Evolutionary conservation across 75 land plant genomes (phyloP), one percentile per base, ranked within the genome.

Genomic region (Ceratopteris richardii): DNA sequence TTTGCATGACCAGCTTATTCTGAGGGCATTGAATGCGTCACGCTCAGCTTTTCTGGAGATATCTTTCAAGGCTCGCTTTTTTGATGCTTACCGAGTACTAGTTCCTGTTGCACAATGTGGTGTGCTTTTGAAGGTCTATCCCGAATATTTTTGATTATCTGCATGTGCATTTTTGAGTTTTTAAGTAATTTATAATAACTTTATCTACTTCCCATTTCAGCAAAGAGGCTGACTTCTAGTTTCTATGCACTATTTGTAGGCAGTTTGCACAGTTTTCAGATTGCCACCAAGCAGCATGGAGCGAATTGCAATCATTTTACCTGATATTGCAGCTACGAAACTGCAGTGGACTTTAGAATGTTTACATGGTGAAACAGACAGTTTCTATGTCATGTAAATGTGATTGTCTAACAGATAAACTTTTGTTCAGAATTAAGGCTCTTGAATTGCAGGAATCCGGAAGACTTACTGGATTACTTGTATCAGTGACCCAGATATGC

Each of bases 381-480:
- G n/a, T n/a, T n/a, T n/a, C n/a, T n/a, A n/a, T n/a, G n/a, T n/a
- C n/a, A n/a, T n/a, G n/a, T n/a, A n/a, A n/a, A n/a, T n/a, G n/a
- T n/a, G n/a, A n/a, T n/a, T n/a, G n/a, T n/a, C n/a, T n/a, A n/a
- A n/a, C n/a, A n/a, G n/a, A n/a, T n/a, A n/a, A n/a, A n/a, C n/a
- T n/a, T n/a, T n/a, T n/a, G n/a, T n/a, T n/a, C n/a, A n/a, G n/a
- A n/a, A n/a, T n/a, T n/a, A n/a, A n/a, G n/a, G n/a, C n/a, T n/a
- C n/a, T n/a, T n/a, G n/a, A n/a, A n/a, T 46, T 73, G 67, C 74
- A 93, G 98, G 98, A 18, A 72, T 83, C 43, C 77, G 51, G 67
- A 94, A 94, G 58, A 63, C 76, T 10, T 94, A 89, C 63, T 89
- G 87, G 87, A 94, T 94, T 42, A 72, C 74, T 43, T 94, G 98